phyloP scores from a whole-genome alignment of 2,329 filamentous ascomycete species.

The Penicillium olsonii region DNA sequence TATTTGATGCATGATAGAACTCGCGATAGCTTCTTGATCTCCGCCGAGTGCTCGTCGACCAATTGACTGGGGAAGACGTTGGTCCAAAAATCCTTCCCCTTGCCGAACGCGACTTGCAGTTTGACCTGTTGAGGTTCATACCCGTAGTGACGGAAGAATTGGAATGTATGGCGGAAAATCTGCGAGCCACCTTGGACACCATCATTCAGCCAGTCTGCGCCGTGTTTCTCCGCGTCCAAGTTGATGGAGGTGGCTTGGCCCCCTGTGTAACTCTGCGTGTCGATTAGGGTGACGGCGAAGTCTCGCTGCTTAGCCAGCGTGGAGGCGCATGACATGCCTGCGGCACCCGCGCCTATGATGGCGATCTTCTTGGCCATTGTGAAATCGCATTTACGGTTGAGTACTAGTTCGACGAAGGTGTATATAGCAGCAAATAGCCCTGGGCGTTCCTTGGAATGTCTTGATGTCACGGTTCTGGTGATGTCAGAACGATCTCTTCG shows the following conservation, averaged over 20 bases:
- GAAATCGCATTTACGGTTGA: too few relatives aligned
- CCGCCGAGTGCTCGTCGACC: slow-evolving; percentile 55
- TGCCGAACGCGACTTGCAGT: slow-evolving; percentile 62
- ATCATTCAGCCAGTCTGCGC: slow-evolving; percentile 62
- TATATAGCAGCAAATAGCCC: too few relatives aligned
- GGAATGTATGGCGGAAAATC: slow-evolving; percentile 64
- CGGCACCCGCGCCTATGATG: slow-evolving; percentile 64
- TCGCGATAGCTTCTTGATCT: slow-evolving; percentile 56
- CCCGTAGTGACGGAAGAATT: slow-evolving; percentile 60
- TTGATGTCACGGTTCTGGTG: slow-evolving; percentile 1
- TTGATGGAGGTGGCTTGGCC: slow-evolving; percentile 62
- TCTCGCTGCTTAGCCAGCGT: slow-evolving; percentile 67
- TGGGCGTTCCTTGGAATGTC: background rate
- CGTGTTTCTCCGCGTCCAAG: slow-evolving; percentile 57
- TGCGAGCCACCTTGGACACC: slow-evolving; percentile 63
- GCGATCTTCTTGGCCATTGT: slow-evolving; percentile 52
- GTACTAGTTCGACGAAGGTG: too few relatives aligned
- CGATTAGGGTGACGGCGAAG: slow-evolving; percentile 66
- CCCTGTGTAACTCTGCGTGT: slow-evolving; percentile 60
- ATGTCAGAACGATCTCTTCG: background rate
- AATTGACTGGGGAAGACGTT: slow-evolving; percentile 62
- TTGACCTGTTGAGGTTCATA: slow-evolving; percentile 60
- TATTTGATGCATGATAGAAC: slow-evolving; percentile 59
- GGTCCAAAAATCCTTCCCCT: slow-evolving; percentile 62
- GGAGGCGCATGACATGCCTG: slow-evolving; percentile 67